A percentile compares a stretch with the other conserved stretches of the same genome.
These are phyloP conservation scores for Sporisorium sorghi DNA, from an alignment of 1,284 basidiomycete genomes.

Conservation along the genomic window DNA sequence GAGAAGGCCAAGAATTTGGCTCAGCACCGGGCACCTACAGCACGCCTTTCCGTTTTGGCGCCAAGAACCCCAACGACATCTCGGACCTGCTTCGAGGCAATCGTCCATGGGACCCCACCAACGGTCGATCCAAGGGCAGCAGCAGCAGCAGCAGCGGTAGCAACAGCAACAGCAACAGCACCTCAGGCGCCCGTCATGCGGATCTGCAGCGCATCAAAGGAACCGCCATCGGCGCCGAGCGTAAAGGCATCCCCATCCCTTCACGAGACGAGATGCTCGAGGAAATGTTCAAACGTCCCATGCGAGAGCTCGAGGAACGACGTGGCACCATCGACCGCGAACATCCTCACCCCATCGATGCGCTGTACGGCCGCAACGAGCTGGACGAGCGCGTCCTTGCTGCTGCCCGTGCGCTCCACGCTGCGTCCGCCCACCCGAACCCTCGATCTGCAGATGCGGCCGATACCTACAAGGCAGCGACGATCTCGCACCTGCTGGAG, in stretches of 20 bases:
- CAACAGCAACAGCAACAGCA: conserved; percentile 5
- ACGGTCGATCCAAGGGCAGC: conserved; percentile 3
- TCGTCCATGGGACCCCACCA: conserved; percentile 17
- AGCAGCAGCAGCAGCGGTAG: conserved; percentile 6
- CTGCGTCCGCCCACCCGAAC: conserved; percentile 17
- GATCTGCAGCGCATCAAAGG: conserved; percentile 50
- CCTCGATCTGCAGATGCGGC: conserved; percentile 7
- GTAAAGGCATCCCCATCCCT: conserved; percentile 44
- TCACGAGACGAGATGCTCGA: conserved; percentile 54
- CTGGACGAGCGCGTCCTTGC: conserved; percentile 59
- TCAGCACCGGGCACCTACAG: conserved; percentile 18
- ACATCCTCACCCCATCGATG: conserved; percentile 58
- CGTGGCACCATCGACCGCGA: conserved; percentile 47
- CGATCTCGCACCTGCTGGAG: conserved; percentile 29
- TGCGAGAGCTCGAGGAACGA: conserved; percentile 41
- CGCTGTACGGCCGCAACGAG: conserved; percentile 57
- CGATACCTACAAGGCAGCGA: conserved; percentile 25
- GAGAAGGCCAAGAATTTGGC: conserved; percentile 23
- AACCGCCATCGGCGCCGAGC: conserved; percentile 44
- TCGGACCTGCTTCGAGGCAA: conserved; percentile 48
- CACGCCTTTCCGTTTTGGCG: conserved; percentile 29
- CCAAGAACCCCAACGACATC: conserved; percentile 55
- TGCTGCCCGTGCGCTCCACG: conserved; percentile 47
- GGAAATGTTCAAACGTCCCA: conserved; percentile 49
- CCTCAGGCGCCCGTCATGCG: conserved; percentile 14